Evolutionary conservation across 2,329 filamentous ascomycete species (phyloP), one percentile per base, ranked within the genome.

Genomic region (Teratosphaeriaceae sp.): DNA sequence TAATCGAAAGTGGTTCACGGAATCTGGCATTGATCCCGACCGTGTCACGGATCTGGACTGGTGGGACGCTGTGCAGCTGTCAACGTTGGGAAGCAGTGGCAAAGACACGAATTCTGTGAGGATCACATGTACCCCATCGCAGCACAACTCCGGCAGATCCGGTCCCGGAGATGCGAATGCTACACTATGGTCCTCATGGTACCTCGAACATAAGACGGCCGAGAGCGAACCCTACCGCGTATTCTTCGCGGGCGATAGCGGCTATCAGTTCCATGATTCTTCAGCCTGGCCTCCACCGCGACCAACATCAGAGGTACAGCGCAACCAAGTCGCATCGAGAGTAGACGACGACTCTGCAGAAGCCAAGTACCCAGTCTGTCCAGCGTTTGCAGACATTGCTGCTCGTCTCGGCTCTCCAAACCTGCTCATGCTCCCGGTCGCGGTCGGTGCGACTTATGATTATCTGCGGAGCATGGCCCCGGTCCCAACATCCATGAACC

Each of bases 171-270:
- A 67, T 41, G 61, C 63, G 8, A 60, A 65, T 21, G 53, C 58
- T 5, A 65, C 68, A 2, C 52, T 74, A 6, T 75, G 71, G 72
- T 73, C 68, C 48, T 70, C 67, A 5, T 75, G 66, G 65, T 60
- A 66, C 6, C 34, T 73, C 3, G 58, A 65, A 43, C 39, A 45
- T 33, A 8, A 36, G 3, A 5, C 9, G 13, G 16, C 22, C 23
- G 15, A 29, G 12, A 41, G 15, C 7, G 54, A 56, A 9, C 50
- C 71, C 3, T 71, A 63, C 11, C 38, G 43, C 0, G 19, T 45
- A 4, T 45, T 30, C 52, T 74, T 73, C 46, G 65, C 71, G 0
- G 71, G 71, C 24, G 72, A 74, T 45, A 74, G 71, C 0, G 71
- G 67, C 2, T 75, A 74, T 47, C 68, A 64, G 43, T 45, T 42